Evolutionary conservation across 1,284 basidiomycete genomes (phyloP).

Genomic region (Cerioporus squamosus): DNA sequence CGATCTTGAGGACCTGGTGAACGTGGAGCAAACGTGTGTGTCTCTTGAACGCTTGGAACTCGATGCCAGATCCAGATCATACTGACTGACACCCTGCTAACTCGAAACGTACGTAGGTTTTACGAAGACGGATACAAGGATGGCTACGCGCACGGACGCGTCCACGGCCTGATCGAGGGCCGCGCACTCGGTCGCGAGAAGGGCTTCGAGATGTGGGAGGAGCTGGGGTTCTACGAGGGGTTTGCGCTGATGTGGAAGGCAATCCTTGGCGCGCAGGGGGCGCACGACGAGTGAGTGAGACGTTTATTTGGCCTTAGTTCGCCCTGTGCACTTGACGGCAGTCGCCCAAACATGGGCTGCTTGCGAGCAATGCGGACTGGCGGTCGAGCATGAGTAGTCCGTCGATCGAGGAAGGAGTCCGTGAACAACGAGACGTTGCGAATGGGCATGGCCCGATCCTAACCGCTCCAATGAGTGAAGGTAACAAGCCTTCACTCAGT

Average conservation of each 20-base stretch:
- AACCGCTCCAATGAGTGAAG: no score
- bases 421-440: no score
- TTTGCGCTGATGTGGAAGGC: constrained; percentile 76
- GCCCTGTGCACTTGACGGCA: background rate
- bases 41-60: background rate
- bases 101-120: constrained; percentile 61
- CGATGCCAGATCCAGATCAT: background rate
- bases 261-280: constrained; percentile 45
- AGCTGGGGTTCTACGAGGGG: constrained; percentile 92
- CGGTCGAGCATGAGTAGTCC: no score
- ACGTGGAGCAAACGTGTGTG: constrained; percentile 72
- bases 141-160: constrained; percentile 83
- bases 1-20: constrained; percentile 68
- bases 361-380: background rate
- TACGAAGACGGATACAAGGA: constrained; percentile 79
- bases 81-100: no score
- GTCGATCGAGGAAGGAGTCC: no score
- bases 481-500: no score
- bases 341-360: background rate
- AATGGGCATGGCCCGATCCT: no score
- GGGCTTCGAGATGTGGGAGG: constrained; percentile 96
- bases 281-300: constrained; percentile 48
- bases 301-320: background rate
- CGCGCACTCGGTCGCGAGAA: constrained; percentile 90
- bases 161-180: constrained; percentile 93